Percentiles rank a stretch among this genome's conserved stretches.
These are phyloP conservation scores for Rhizopogon vinicolor DNA, from an alignment of 768 basidiomycete species.

Conservation along the genomic window DNA sequence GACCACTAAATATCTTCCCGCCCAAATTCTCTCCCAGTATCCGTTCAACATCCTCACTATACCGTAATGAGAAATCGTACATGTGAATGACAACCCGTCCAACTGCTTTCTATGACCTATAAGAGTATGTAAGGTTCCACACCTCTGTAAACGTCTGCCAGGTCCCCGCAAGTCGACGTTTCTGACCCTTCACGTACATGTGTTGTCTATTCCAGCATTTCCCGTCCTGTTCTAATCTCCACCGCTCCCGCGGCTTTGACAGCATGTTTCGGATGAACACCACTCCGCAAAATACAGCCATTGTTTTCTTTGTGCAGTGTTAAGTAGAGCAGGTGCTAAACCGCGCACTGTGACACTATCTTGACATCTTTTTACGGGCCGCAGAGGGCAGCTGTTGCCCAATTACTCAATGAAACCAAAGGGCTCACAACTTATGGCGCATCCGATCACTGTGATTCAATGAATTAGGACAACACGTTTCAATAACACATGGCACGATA, in stretches of 20 bases:
- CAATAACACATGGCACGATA: slow-evolving; percentile 17
- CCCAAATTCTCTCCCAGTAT: slow-evolving; percentile 4
- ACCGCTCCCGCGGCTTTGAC: slow-evolving; percentile 27
- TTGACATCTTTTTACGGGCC: slow-evolving; percentile 16
- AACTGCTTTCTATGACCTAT: slow-evolving; percentile 22
- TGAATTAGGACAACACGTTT: slow-evolving; percentile 20
- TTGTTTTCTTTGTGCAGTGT: slow-evolving; percentile 5
- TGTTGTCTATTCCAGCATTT: slow-evolving; percentile 25
- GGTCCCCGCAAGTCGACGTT: slow-evolving; percentile 28
- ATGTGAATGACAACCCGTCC: slow-evolving; percentile 28
- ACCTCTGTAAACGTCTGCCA: slow-evolving; percentile 24
- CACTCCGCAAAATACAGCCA: slow-evolving; percentile 10
- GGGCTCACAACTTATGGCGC: background rate
- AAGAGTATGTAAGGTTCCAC: slow-evolving; percentile 27
- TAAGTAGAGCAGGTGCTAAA: slow-evolving; percentile 13
- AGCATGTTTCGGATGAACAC: background rate
- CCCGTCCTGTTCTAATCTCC: slow-evolving; percentile 15
- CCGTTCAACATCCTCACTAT: slow-evolving; percentile 25
- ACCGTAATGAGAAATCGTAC: slow-evolving; percentile 30
- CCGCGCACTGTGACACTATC: slow-evolving; percentile 21
- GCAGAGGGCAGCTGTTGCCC: background rate
- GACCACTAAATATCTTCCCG: slow-evolving; percentile 16
- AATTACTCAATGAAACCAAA: slow-evolving; percentile 1
- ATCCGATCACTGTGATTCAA: background rate
- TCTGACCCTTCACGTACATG: slow-evolving; percentile 32